These are phyloP conservation scores for Cyathus striatus DNA, from an alignment of 768 basidiomycete genomes.

Conservation along the genomic window DNA sequence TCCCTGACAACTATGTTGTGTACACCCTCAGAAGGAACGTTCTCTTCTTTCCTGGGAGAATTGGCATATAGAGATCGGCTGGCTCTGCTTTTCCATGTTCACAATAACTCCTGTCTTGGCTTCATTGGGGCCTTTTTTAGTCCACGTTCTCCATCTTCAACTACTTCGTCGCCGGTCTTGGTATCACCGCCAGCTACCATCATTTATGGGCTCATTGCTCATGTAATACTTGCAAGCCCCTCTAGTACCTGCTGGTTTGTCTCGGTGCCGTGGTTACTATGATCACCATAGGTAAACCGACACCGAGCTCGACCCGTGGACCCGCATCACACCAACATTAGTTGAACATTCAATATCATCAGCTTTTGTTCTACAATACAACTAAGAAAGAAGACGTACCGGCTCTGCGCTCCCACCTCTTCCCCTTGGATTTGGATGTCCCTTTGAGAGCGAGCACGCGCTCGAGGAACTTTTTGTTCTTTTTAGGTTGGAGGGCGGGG, in stretches of 20 bases:
- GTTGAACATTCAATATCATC: no score
- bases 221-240: conserved; percentile 83
- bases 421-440: conserved; percentile 25
- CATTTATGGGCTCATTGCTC: conserved; percentile 95
- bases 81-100: conserved; percentile 71
- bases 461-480: conserved; percentile 47
- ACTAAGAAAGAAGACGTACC: conserved; percentile 37
- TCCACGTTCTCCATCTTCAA: conserved; percentile 39
- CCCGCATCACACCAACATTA: conserved; percentile 52
- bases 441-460: conserved; percentile 45
- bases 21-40: conserved; percentile 65
- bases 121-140: conserved; percentile 64
- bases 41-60: conserved; percentile 66
- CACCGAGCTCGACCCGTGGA: conserved; percentile 95
- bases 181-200: conserved; percentile 94
- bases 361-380: no score
- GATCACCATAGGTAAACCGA: conserved; percentile 97
- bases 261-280: conserved; percentile 90
- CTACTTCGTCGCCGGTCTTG: conserved; percentile 57
- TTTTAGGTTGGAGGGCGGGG: no score
- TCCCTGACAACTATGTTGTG: conserved; percentile 81
- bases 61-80: conserved; percentile 60
- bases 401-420: conserved; percentile 55
- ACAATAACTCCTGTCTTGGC: conserved; percentile 71
- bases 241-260: conserved; percentile 82